phyloP scores from a whole-genome alignment of 2,329 filamentous ascomycete species.

The Colletotrichum filicis region DNA sequence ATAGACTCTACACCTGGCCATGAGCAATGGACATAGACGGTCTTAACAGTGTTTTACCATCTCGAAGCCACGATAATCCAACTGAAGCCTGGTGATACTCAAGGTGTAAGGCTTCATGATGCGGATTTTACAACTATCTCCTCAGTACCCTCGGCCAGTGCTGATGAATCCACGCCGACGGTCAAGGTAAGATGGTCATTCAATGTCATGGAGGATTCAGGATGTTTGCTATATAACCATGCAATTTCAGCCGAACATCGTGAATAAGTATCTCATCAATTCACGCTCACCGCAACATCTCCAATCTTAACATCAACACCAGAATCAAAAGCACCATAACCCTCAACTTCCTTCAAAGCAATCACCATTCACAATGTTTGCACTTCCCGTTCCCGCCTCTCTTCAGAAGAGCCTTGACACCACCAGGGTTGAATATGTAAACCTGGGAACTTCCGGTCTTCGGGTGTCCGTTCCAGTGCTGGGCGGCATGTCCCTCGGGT shows the following conservation, averaged over 20 bases:
- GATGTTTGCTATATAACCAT: neutral
- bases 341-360: neutral
- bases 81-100: neutral
- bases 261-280: neutral
- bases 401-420: slow-evolving; percentile 39
- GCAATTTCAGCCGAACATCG: neutral
- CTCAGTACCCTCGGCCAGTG: neutral
- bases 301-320: neutral
- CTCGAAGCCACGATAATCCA: neutral
- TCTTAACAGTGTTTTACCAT: neutral
- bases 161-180: neutral
- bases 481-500: slow-evolving; percentile 35
- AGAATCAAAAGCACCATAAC: neutral
- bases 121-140: neutral
- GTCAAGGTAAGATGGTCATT: neutral
- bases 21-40: neutral
- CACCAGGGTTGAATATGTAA: slow-evolving; percentile 56
- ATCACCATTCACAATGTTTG: neutral
- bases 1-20: neutral
- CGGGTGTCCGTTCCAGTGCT: slow-evolving; percentile 22
- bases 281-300: neutral
- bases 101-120: neutral
- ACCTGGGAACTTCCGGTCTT: slow-evolving; percentile 40
- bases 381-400: slow-evolving; percentile 5
- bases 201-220: neutral